A percentile compares a stretch with the other conserved stretches of the same genome.
Conservation (phyloP, 805 yeast species). For the Candida stauntonica region DNA sequence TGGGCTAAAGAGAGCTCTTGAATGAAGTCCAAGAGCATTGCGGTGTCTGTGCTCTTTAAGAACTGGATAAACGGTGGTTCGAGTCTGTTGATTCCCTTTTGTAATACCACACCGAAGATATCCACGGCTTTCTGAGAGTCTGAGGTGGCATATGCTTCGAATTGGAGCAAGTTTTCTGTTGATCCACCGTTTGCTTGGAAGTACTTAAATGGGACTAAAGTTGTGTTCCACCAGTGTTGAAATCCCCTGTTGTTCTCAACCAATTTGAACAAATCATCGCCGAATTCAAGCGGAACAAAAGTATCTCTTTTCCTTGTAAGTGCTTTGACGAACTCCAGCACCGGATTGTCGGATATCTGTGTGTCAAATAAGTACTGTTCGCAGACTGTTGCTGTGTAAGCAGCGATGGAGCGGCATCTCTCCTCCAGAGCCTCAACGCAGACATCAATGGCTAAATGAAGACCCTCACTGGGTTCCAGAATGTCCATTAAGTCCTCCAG, state of each 20-base stretch:
- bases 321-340: conserved; percentile 12
- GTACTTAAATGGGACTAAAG: conserved; percentile 29
- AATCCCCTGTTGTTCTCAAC: conserved; percentile 5
- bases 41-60: conserved; percentile 1
- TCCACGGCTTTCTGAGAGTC: conserved; percentile 3
- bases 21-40: conserved; percentile 3
- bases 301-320: conserved; percentile 6
- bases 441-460: conserved; percentile 7
- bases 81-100: background rate
- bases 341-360: background rate
- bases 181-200: conserved; percentile 6
- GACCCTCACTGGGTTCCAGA: background rate
- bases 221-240: conserved; percentile 27
- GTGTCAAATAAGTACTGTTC: conserved; percentile 4
- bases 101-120: conserved; percentile 1
- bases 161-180: background rate
- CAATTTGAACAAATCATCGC: conserved; percentile 23
- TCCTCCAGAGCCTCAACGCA: conserved; percentile 3
- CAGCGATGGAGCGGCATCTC: conserved; percentile 2
- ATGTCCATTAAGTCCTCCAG: conserved; percentile 3
- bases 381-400: conserved; percentile 1
- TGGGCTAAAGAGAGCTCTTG: background rate
- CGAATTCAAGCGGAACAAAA: conserved; percentile 4
- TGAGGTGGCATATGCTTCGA: conserved; percentile 1
- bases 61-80: conserved; percentile 8